Evolutionary conservation across 2,329 filamentous ascomycete species (phyloP), one percentile per base, ranked within the genome.

Genomic region (Microsporum audouinii): DNA sequence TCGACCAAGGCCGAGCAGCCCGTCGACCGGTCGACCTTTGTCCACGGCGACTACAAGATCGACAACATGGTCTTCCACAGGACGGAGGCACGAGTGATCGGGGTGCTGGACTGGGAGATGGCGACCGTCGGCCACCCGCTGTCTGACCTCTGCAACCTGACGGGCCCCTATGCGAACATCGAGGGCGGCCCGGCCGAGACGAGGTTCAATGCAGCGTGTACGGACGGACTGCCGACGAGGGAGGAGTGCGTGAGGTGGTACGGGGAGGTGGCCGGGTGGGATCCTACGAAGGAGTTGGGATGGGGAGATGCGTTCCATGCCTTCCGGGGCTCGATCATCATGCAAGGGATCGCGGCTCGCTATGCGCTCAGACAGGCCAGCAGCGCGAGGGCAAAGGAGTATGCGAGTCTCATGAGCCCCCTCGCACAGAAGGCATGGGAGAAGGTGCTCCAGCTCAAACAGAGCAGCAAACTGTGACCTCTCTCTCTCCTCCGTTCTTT

Each of bases 71-170:
- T 94, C 45, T 99, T 95, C 73, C 89, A 96, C 77, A 88, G 88
- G 76, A 91, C 88, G 0, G 88, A 92, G 72, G 85, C 91, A 4
- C 80, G 86, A 59, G 91, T 97, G 10, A 91, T 97, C 74, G 94
- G 92, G 2, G 91, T 97, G 60, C 77, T 97, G 4, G 94, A 99
- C 76, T 97, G 92, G 92, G 94, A 97, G 78, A 96, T 99, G 90
- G 91, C 90, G 39, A 97, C 94, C 0, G 86, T 96, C 60, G 94
- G 94, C n/a, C 92, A 99, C 73, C 94, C 94, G 0, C 82, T 97
- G 27, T 92, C 88, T 4, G 94, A 99, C 72, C 78, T 97, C 45
- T 86, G 86, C 73, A 97, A 97, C 75, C 79, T 97, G 67, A 78
- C 73, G 60, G 72, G 75, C 58, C 72, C 76, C 3, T 76, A 73